Evolutionary conservation across 1,139 yeast genomes (phyloP), one percentile per base, ranked within the genome.

Genomic region (Sugiyamaella xylanicola): DNA sequence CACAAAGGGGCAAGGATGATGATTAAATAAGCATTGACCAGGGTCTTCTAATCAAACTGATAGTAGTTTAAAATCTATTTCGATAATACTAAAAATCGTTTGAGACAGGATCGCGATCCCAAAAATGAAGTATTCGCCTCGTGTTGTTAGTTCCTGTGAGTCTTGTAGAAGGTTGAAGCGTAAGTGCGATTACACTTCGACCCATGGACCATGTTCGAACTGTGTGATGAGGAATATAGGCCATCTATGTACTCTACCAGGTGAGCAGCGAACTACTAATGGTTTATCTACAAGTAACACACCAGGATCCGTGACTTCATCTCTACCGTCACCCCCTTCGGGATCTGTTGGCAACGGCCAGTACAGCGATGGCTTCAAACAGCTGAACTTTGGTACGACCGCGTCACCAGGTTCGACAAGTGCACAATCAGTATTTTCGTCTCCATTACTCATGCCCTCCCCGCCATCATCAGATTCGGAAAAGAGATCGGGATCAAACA

Each of bases 191-290:
- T 54, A 36, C 45, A 37, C 32, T 7, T 39, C 46, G 25, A 47
- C 43, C 19, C 27, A 42, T n/a, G 59, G 59, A 2, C 59, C 59
- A 8, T 56, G 59, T 39, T 56, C 59, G 5, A 56, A 56, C 54
- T 56, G 59, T 39, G 53, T 48, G 11, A 56, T 56, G 59, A 47
- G 59, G 15, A 47, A 51, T 17, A 56, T 56, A 13, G 59, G 59
- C 15, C 59, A 56, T 48, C 48, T 56, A 35, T 56, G 59, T 32
- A 63, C 69, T 0, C 70, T 67, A n/a, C 53, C 53, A 9, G 48
- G 48, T 9, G 53, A 50, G 21, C 37, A 32, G 15, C 32, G 48
- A 4, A 29, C 42, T 11, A 42, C 21, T 36, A 25, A 15, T 35
- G 29, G 19, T n/a, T 9, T 15, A 13, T 25, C 43, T 5, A 4